These are phyloP conservation scores for Hsuehochloa calcarea DNA, from an alignment of 176 grass and related monocot genomes.

Conservation along the genomic window DNA sequence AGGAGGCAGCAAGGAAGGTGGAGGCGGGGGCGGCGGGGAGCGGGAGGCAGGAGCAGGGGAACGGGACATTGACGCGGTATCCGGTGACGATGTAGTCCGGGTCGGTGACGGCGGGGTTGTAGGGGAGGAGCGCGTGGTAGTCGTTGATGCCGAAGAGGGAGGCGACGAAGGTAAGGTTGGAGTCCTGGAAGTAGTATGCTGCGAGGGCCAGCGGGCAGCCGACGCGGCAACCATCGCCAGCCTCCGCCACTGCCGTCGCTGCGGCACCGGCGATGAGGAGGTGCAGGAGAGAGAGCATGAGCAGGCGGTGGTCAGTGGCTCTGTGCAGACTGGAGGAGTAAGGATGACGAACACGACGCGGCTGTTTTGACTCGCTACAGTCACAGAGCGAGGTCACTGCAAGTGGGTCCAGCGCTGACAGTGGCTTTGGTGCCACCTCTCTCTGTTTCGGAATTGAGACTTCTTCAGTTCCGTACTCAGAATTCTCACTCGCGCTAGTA, in stretches of 20 bases:
- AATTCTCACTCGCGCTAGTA: too few species aligned
- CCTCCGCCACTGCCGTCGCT: background rate
- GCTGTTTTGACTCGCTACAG: background rate
- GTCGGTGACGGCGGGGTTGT: conserved; percentile 34
- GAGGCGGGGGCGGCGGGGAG: background rate
- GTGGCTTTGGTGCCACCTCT: too few species aligned
- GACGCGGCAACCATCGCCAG: background rate
- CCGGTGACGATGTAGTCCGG: conserved; percentile 1
- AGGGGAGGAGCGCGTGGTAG: background rate
- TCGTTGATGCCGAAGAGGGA: conserved; percentile 30
- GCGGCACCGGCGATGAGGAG: background rate
- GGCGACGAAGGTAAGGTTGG: conserved; percentile 54
- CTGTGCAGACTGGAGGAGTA: too few species aligned
- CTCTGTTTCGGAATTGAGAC: too few species aligned
- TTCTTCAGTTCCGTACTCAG: too few species aligned
- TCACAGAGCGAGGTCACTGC: background rate
- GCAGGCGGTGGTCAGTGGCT: background rate
- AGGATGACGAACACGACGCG: too few species aligned
- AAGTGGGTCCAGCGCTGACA: background rate
- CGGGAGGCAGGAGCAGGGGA: conserved; percentile 5
- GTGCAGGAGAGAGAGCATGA: background rate
- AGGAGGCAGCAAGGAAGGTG: conserved; percentile 38
- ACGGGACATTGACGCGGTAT: background rate
- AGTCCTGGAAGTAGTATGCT: conserved; percentile 45
- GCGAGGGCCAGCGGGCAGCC: conserved; percentile 39